A percentile compares a stretch with the other conserved stretches of the same genome.
Evolutionary conservation across 140 eudicot genomes (phyloP).

Genomic region (Stevia rebaudiana): DNA sequence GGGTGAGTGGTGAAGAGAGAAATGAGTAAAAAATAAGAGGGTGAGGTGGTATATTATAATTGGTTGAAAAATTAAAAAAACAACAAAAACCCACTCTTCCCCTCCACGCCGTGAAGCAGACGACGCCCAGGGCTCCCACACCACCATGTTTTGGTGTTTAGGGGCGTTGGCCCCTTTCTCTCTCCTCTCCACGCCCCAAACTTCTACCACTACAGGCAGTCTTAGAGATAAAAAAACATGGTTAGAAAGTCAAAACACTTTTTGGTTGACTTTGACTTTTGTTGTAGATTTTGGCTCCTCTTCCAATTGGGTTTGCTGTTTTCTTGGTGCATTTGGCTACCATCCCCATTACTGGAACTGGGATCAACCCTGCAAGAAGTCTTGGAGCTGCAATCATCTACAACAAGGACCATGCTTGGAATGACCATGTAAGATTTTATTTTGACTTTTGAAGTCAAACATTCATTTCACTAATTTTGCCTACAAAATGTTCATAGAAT

Average conservation of each 20-base stretch:
- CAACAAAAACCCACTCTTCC: too few relatives aligned
- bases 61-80: too few relatives aligned
- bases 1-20: too few relatives aligned
- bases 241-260: background rate
- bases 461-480: background rate
- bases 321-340: conserved; percentile 77
- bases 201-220: too few relatives aligned
- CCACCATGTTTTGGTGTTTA: too few relatives aligned
- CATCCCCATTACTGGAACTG: conserved; percentile 63
- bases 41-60: too few relatives aligned
- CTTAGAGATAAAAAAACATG: background rate
- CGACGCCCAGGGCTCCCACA: too few relatives aligned
- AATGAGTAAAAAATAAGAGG: too few relatives aligned
- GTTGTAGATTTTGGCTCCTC: conserved; percentile 62
- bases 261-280: conserved; percentile 15
- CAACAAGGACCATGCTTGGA: conserved; percentile 62
- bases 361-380: conserved; percentile 66
- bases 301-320: conserved; percentile 67
- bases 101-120: too few relatives aligned
- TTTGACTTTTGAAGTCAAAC: background rate
- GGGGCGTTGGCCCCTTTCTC: too few relatives aligned
- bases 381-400: conserved; percentile 67
- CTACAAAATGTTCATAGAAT: background rate
- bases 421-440: conserved; percentile 42
- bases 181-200: too few relatives aligned